A percentile compares a stretch with the other conserved stretches of the same genome.
phyloP scores from a whole-genome alignment of 163 green algal species.

The Coccomyxa subellipsoidea region DNA sequence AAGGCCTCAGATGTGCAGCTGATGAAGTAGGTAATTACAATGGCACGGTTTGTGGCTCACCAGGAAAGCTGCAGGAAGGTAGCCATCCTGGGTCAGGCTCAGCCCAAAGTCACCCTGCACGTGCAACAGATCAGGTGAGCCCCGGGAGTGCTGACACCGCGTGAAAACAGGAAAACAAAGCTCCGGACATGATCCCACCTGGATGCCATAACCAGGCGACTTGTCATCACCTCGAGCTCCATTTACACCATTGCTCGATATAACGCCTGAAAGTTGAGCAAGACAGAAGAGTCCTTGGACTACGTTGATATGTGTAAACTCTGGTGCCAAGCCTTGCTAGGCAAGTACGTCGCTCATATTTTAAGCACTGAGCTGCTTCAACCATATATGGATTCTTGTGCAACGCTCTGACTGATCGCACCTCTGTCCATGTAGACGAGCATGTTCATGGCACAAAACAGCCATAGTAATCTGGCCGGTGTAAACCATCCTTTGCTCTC shows the following conservation, averaged over 20 bases:
- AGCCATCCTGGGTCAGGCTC: conserved; percentile 81
- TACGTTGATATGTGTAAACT: too few relatives aligned
- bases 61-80: conserved; percentile 75
- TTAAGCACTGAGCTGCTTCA: too few relatives aligned
- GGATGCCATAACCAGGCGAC: conserved; percentile 64
- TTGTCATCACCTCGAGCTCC: conserved; percentile 44
- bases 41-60: too few relatives aligned
- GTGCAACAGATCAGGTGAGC: neutral
- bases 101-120: conserved; percentile 84
- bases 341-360: too few relatives aligned
- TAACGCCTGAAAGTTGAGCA: conserved; percentile 54
- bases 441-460: conserved; percentile 85
- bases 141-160: neutral
- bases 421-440: conserved; percentile 88
- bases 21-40: too few relatives aligned
- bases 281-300: too few relatives aligned
- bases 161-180: neutral
- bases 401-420: neutral
- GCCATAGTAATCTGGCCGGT: conserved; percentile 61
- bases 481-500: conserved; percentile 55
- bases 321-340: too few relatives aligned
- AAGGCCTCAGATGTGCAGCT: neutral
- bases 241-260: conserved; percentile 92
- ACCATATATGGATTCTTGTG: too few relatives aligned
- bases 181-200: conserved; percentile 28